Percentiles rank a stretch among this genome's conserved stretches.
phyloP scores from a whole-genome alignment of 495 filamentous ascomycete genomes.

The Haplographium delicatum region DNA sequence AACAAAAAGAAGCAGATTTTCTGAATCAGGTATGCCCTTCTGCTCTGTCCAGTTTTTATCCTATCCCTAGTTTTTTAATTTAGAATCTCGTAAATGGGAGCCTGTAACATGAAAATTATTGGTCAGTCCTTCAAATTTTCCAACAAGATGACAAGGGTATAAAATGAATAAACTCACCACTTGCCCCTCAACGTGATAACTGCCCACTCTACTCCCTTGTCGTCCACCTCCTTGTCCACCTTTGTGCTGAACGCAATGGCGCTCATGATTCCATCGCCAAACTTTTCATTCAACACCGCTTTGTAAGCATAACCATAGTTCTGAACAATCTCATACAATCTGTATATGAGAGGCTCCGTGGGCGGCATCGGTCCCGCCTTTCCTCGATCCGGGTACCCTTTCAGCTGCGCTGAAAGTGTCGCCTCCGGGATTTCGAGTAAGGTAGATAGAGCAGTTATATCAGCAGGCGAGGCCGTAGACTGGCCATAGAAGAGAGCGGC shows the following conservation, averaged over 20 bases:
- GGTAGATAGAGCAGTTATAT: conserved; percentile 65
- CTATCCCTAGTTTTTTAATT: too few species aligned
- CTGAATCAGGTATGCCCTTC: too few species aligned
- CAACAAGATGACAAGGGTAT: neutral
- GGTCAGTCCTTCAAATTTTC: neutral
- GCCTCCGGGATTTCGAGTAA: conserved; percentile 59
- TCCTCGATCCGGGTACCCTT: conserved; percentile 77
- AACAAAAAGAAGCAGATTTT: too few species aligned
- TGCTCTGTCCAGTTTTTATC: too few species aligned
- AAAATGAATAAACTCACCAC: conserved; percentile 57
- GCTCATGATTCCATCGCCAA: conserved; percentile 98
- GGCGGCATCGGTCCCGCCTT: conserved; percentile 88
- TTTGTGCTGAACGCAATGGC: conserved; percentile 90
- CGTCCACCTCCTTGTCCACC: conserved; percentile 93
- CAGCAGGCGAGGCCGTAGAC: conserved; percentile 70
- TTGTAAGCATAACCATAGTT: conserved; percentile 98
- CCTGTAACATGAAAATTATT: neutral
- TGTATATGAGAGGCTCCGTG: conserved; percentile 87
- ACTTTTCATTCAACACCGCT: conserved; percentile 96
- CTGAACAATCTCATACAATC: conserved; percentile 94
- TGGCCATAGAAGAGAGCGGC: conserved; percentile 97
- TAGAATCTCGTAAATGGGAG: conserved; percentile 19
- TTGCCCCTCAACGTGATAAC: conserved; percentile 90
- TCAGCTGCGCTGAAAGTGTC: conserved; percentile 55
- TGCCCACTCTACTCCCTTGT: conserved; percentile 75